Percentiles rank a stretch among this genome's conserved stretches.
Evolutionary conservation across 768 basidiomycete genomes (phyloP).

Genomic region (Trametes cubensis): DNA sequence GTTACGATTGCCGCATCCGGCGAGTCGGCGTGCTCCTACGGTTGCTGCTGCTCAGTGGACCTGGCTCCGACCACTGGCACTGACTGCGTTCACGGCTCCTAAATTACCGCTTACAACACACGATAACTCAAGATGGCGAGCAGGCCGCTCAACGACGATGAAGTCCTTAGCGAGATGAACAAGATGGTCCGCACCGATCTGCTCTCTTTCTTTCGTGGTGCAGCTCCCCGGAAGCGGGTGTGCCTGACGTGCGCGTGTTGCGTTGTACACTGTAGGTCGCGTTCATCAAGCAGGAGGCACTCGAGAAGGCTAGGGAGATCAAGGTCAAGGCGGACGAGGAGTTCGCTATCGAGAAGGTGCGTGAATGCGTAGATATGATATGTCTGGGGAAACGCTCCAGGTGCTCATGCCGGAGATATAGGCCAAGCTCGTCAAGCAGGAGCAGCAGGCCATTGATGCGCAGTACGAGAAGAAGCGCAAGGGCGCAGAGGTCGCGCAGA

Average conservation of each 20-base stretch:
- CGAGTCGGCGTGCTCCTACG: conserved; percentile 16
- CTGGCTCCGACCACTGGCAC: not conserved
- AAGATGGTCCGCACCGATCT: conserved; percentile 78
- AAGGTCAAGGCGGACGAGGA: conserved; percentile 98
- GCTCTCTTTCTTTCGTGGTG: conserved; percentile 9
- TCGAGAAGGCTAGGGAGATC: conserved; percentile 97
- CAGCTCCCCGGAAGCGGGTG: conserved; percentile 8
- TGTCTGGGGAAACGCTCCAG: not conserved
- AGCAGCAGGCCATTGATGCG: conserved; percentile 92
- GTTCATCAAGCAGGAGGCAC: conserved; percentile 98
- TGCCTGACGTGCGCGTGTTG: conserved; percentile 1
- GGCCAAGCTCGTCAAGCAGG: conserved; percentile 97
- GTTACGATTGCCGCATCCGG: conserved; percentile 3
- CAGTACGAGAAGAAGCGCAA: conserved; percentile 96
- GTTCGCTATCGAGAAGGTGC: conserved; percentile 96
- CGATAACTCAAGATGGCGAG: conserved; percentile 55
- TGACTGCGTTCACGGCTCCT: not conserved
- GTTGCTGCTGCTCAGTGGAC: not conserved
- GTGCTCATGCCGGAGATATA: conserved; percentile 36
- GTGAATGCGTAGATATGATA: not conserved
- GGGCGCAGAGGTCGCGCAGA: conserved; percentile 90
- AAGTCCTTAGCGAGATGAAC: conserved; percentile 96
- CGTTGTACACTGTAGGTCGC: conserved; percentile 63
- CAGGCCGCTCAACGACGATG: conserved; percentile 88
- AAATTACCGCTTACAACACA: conserved; percentile 1